Evolutionary conservation across 495 filamentous ascomycete genomes (phyloP), one percentile per base, ranked within the genome.

Genomic region (Daldinia bambusicola): DNA sequence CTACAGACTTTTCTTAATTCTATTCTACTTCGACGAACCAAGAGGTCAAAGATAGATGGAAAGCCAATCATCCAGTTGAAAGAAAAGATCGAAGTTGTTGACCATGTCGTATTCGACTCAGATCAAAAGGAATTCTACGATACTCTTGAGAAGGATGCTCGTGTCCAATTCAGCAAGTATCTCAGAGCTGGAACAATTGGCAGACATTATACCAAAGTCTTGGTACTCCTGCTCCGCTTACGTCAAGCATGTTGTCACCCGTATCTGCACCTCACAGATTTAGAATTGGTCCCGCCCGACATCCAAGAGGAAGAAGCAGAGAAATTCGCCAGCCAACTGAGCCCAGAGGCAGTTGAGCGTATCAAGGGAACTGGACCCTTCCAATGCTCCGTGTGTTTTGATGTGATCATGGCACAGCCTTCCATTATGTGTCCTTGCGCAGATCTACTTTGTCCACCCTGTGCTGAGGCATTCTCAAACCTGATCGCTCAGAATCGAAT

Each of bases 191-290:
- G 89, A 1, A 91, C 90, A 1, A 84, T 97, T 2, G 91, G 90
- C 5, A 89, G 86, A 65, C 90, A 95, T 66, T 97, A 97, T 74
- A 90, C 89, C 2, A 90, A 91, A 69, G 89, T 97, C 32, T 84
- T 98, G 18, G 89, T 94, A 30, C 85, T 97, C n/a, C 85, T 99
- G 45, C 84, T 99, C 14, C 91, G 95, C 9, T 86, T 98, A 7
- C 86, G 92, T 12, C 95, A 98, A 78, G 91, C 92, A 26, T 95
- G 92, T 71, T 97, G 93, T 72, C 95, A 98, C 79, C 94, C 94
- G 0, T 91, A 95, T 76, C 82, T 98, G 12, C 31, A 40, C 18
- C 45, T 75, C 4, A 50, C 63, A 7, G 70, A 78, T 43, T 6
- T 72, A 7, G 70, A 66, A 32, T 92, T 94, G 58, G 83, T 83